phyloP scores from a whole-genome alignment of 2,329 filamentous ascomycete genomes.

The Xylaria polymorpha region DNA sequence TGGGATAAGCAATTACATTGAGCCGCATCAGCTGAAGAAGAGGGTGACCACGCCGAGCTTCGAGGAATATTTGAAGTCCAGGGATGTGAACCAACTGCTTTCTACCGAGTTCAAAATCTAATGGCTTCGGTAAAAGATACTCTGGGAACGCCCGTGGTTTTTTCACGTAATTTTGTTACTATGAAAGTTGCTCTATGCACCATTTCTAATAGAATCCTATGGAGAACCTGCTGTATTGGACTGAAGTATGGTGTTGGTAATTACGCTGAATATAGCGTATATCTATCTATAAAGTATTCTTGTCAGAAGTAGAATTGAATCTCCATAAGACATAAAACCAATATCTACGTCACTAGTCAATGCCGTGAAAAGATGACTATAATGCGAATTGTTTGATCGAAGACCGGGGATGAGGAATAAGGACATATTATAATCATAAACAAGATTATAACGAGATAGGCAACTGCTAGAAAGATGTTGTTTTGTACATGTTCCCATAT shows the following conservation, averaged over 20 bases:
- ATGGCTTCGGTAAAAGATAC: not conserved
- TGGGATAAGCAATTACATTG: constrained; percentile 53
- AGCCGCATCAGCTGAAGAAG: constrained; percentile 54
- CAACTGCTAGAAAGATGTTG: not conserved
- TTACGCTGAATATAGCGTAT: not conserved
- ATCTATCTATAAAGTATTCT: not conserved
- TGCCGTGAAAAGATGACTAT: not conserved
- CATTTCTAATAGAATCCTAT: not conserved
- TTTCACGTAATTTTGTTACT: not conserved
- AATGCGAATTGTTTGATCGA: not conserved
- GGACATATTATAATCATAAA: not conserved
- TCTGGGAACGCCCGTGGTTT: no score
- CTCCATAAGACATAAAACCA: no score
- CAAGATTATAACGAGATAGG: not conserved
- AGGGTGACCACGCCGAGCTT: constrained; percentile 47
- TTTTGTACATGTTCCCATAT: not conserved
- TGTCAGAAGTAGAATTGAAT: no score
- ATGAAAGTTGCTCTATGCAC: not conserved
- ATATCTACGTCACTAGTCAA: not conserved
- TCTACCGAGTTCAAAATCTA: constrained; percentile 13
- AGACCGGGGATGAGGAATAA: no score
- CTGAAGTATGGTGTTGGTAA: not conserved
- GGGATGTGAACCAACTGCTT: constrained; percentile 35
- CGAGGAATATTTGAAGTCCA: constrained; percentile 48
- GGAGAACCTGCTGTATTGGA: no score